Percentiles rank a stretch among this genome's conserved stretches.
Evolutionary conservation across 192 early-diverging fungal species (phyloP).

Genomic region (Podila minutissima): DNA sequence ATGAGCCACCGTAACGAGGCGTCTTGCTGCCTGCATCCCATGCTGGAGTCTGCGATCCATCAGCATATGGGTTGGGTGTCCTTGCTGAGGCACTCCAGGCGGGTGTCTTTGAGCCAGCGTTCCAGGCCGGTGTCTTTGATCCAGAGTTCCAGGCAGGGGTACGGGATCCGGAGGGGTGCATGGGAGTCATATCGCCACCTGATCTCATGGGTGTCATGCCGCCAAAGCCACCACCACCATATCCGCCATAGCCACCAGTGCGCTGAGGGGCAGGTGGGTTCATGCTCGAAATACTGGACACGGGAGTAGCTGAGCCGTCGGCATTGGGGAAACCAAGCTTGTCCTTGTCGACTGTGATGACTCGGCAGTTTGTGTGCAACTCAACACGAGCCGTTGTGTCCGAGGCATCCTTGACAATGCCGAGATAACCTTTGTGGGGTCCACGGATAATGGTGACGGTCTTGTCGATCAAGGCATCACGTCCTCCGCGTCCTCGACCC

Average conservation of each 20-base stretch:
- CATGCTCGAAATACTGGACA: constrained; percentile 58
- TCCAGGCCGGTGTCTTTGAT: constrained; percentile 65
- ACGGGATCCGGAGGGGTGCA: constrained; percentile 53
- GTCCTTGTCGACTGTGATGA: constrained; percentile 82
- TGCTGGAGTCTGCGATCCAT: constrained; percentile 61
- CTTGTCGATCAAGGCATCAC: constrained; percentile 71
- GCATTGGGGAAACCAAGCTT: constrained; percentile 76
- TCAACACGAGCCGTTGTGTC: constrained; percentile 84
- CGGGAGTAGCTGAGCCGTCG: constrained; percentile 44
- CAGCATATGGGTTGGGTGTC: constrained; percentile 63
- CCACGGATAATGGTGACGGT: constrained; percentile 89
- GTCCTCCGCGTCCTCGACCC: constrained; percentile 61
- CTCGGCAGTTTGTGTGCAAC: constrained; percentile 88
- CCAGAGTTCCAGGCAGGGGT: constrained; percentile 79
- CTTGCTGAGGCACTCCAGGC: constrained; percentile 42
- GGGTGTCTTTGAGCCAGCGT: constrained; percentile 65
- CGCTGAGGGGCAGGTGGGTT: constrained; percentile 60
- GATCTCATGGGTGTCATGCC: constrained; percentile 59
- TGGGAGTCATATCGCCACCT: constrained; percentile 37
- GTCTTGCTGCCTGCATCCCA: constrained; percentile 64
- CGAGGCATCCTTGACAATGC: constrained; percentile 91
- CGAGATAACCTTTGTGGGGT: constrained; percentile 97
- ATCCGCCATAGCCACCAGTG: constrained; percentile 65
- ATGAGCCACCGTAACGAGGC: constrained; percentile 54
- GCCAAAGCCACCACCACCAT: constrained; percentile 19